A percentile compares a stretch with the other conserved stretches of the same genome.
These are phyloP conservation scores for Fistulina hepatica DNA, from an alignment of 1,284 basidiomycete species.

Conservation along the genomic window DNA sequence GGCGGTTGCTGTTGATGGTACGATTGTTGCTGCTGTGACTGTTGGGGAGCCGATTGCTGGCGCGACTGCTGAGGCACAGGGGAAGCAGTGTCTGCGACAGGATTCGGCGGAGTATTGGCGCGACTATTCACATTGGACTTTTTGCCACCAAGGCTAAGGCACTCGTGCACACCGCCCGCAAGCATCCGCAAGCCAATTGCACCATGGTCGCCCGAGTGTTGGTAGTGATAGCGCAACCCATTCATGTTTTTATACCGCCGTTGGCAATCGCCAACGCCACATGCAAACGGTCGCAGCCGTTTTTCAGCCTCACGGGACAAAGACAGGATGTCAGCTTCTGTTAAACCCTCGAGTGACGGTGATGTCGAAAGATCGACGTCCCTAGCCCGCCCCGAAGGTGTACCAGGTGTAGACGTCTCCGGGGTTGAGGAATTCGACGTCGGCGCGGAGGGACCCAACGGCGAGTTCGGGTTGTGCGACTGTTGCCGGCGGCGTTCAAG, in stretches of 20 bases:
- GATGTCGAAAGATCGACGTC: conserved; percentile 8
- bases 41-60: too few relatives aligned
- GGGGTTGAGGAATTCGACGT: conserved; percentile 9
- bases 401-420: not conserved
- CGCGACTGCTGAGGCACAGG: too few relatives aligned
- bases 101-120: too few relatives aligned
- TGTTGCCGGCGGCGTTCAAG: conserved; percentile 45
- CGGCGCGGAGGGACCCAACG: conserved; percentile 4
- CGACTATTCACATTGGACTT: not conserved
- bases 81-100: too few relatives aligned
- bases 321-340: conserved; percentile 58
- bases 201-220: conserved; percentile 93
- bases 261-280: conserved; percentile 83
- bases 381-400: not conserved
- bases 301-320: conserved; percentile 78
- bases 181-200: conserved; percentile 76
- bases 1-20: too few relatives aligned
- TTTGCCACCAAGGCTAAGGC: conserved; percentile 22
- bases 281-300: conserved; percentile 75
- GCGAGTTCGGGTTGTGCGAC: conserved; percentile 1
- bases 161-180: conserved; percentile 75
- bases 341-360: conserved; percentile 29
- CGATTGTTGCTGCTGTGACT: too few relatives aligned
- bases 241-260: conserved; percentile 99
- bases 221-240: conserved; percentile 90